Percentiles rank a stretch among this genome's conserved stretches.
Evolutionary conservation across 306 rosid genomes (phyloP).

Genomic region (Prunus davidiana): DNA sequence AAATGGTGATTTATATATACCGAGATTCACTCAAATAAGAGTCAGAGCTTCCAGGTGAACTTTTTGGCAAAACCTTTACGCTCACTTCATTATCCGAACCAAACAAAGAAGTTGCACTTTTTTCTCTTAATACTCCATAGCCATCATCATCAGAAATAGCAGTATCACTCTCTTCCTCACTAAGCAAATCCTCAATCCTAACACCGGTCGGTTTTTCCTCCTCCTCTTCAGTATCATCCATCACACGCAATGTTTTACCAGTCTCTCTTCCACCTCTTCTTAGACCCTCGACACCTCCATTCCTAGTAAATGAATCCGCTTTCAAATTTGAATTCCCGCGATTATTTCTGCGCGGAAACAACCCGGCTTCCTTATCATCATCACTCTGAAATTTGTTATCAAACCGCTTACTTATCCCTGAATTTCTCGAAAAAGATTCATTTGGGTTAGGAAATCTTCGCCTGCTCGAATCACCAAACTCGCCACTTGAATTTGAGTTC

Average conservation of each 20-base stretch:
- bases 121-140: slow-evolving; percentile 28
- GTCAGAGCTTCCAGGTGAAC: slow-evolving; percentile 44
- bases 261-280: slow-evolving; percentile 18
- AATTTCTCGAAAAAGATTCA: slow-evolving; percentile 21
- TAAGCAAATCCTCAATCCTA: slow-evolving; percentile 38
- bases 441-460: slow-evolving; percentile 11
- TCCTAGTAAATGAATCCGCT: slow-evolving; percentile 38
- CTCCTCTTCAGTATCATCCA: slow-evolving; percentile 34
- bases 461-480: slow-evolving; percentile 30
- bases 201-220: slow-evolving; percentile 22
- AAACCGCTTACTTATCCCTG: slow-evolving; percentile 19
- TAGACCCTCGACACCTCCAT: slow-evolving; percentile 25
- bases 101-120: slow-evolving; percentile 44
- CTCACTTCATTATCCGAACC: slow-evolving; percentile 31
- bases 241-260: slow-evolving; percentile 16
- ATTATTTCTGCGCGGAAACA: slow-evolving; percentile 13
- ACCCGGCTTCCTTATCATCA: slow-evolving; percentile 11
- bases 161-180: slow-evolving; percentile 53
- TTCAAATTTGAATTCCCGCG: neutral
- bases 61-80: slow-evolving; percentile 20
- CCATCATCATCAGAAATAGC: slow-evolving; percentile 23
- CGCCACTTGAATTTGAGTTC: neutral
- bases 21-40: slow-evolving; percentile 79
- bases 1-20: slow-evolving; percentile 22
- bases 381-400: slow-evolving; percentile 7